Evolutionary conservation across 225 moss, liverwort and hornwort genomes (phyloP).

Genomic region (Antitrichia curtipendula): DNA sequence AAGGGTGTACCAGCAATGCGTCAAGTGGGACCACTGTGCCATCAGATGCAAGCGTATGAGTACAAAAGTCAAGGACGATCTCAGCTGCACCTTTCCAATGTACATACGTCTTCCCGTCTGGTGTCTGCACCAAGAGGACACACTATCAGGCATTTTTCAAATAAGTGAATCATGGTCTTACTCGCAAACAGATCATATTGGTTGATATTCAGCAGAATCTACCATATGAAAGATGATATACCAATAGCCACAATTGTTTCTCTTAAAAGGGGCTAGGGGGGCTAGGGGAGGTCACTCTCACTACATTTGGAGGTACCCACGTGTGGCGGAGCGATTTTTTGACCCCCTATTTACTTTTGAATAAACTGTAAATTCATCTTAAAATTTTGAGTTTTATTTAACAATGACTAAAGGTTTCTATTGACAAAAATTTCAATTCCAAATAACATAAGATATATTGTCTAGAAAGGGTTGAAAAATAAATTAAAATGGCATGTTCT

Average conservation of each 20-base stretch:
- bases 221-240: neutral
- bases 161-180: neutral
- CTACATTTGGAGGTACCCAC: too few species aligned
- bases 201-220: neutral
- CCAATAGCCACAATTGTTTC: neutral
- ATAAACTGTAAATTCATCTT: too few species aligned
- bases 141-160: slow-evolving; percentile 19
- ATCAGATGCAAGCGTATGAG: slow-evolving; percentile 39
- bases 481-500: too few species aligned
- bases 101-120: slow-evolving; percentile 50
- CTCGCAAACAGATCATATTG: neutral
- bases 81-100: slow-evolving; percentile 98
- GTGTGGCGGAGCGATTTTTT: too few species aligned
- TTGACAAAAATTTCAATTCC: too few species aligned
- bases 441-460: too few species aligned
- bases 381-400: too few species aligned
- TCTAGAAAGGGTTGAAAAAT: too few species aligned
- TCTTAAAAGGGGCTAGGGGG: neutral
- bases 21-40: slow-evolving; percentile 36
- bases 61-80: slow-evolving; percentile 64
- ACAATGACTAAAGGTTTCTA: too few species aligned
- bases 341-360: too few species aligned
- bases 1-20: slow-evolving; percentile 16
- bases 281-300: too few species aligned
- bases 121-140: slow-evolving; percentile 35